phyloP scores from a whole-genome alignment of 306 rosid species.

The Corylus avellana region DNA sequence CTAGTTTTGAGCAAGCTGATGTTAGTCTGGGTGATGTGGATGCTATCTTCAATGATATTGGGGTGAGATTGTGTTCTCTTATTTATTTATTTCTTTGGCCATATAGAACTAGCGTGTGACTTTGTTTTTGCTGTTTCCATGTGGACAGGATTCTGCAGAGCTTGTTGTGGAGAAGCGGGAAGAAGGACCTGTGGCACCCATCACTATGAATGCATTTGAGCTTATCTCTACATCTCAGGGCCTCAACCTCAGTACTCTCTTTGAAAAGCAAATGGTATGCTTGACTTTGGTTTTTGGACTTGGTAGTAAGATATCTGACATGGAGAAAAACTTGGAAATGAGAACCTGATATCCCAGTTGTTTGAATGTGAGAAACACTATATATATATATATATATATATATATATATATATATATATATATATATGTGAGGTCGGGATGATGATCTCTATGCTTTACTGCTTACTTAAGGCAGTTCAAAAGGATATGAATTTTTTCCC shows the following conservation, averaged over 20 bases:
- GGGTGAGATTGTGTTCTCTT: conserved; percentile 43
- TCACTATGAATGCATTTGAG: conserved; percentile 94
- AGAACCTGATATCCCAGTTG: neutral
- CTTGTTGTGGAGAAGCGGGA: conserved; percentile 82
- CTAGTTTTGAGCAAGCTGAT: conserved; percentile 70
- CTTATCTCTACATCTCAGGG: conserved; percentile 94
- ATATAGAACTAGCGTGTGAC: conserved; percentile 18
- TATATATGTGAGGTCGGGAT: neutral
- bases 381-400: neutral
- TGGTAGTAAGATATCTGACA: neutral
- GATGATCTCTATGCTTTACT: neutral
- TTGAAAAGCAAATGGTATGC: conserved; percentile 92
- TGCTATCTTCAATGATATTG: conserved; percentile 61
- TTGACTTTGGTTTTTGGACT: conserved; percentile 8
- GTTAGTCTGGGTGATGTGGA: conserved; percentile 74
- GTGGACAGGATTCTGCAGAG: conserved; percentile 55
- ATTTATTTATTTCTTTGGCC: conserved; percentile 19
- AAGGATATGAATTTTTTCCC: neutral
- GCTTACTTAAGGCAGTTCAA: neutral
- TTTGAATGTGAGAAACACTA: neutral
- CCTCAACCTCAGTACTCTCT: conserved; percentile 79
- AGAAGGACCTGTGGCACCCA: conserved; percentile 56
- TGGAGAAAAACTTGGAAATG: neutral
- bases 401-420: neutral
- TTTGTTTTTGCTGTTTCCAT: conserved; percentile 23